These are phyloP conservation scores for Fusarium globosum DNA, from an alignment of 2,329 filamentous ascomycete genomes.

Conservation along the genomic window DNA sequence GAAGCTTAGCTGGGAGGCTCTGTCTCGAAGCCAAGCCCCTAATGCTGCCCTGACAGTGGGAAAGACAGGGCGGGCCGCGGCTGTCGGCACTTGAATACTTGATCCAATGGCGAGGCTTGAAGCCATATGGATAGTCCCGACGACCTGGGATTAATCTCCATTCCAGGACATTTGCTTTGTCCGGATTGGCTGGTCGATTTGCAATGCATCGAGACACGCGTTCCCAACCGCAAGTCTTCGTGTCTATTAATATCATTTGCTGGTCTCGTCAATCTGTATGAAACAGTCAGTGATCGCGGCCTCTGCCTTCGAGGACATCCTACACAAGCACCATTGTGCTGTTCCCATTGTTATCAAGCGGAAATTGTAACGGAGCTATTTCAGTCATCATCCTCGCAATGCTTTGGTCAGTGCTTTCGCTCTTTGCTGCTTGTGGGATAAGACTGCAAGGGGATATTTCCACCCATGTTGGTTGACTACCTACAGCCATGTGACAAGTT, in stretches of 20 bases:
- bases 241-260: neutral
- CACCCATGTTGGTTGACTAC: neutral
- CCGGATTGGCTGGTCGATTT: slow-evolving; percentile 23
- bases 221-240: neutral
- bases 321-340: neutral
- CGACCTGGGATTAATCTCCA: slow-evolving; percentile 26
- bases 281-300: neutral
- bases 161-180: slow-evolving; percentile 27
- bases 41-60: slow-evolving; percentile 12
- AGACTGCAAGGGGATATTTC: neutral
- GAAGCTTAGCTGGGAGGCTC: slow-evolving; percentile 31
- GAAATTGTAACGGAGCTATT: slow-evolving; percentile 29
- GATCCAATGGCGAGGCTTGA: slow-evolving; percentile 13
- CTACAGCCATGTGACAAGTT: neutral
- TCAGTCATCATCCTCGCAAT: neutral
- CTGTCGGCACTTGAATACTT: slow-evolving; percentile 4
- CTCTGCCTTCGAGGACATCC: neutral
- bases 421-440: neutral
- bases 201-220: neutral
- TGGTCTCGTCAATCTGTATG: neutral
- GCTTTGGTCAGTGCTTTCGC: slow-evolving; percentile 6
- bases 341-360: neutral
- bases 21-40: slow-evolving; percentile 17
- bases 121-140: slow-evolving; percentile 4
- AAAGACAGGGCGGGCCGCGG: slow-evolving; percentile 10